Evolutionary conservation across 306 rosid genomes (phyloP).

Genomic region (Cucumis sativus): Cucumber_9930_V3 NC_026656.2:22205501-22206000

Average conservation of each 20-base stretch:
- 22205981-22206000: neutral
- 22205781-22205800: neutral
- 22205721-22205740: neutral
- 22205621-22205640: neutral
- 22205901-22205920: neutral
- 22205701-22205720: neutral
- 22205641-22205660: neutral
- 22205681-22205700: neutral
- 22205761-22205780: neutral
- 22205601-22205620: neutral
- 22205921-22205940: neutral
- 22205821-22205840: neutral
- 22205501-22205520: neutral
- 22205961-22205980: no score
- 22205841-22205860: neutral
- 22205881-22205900: no score
- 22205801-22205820: neutral
- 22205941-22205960: no score
- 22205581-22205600: constrained; percentile 3
- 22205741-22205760: neutral
- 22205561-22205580: neutral
- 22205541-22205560: neutral
- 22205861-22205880: no score
- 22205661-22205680: neutral
- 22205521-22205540: neutral